Evolutionary conservation across 2,329 filamentous ascomycete genomes (phyloP), one percentile per base, ranked within the genome.

Genomic region (Paecilomyces sp.): DNA sequence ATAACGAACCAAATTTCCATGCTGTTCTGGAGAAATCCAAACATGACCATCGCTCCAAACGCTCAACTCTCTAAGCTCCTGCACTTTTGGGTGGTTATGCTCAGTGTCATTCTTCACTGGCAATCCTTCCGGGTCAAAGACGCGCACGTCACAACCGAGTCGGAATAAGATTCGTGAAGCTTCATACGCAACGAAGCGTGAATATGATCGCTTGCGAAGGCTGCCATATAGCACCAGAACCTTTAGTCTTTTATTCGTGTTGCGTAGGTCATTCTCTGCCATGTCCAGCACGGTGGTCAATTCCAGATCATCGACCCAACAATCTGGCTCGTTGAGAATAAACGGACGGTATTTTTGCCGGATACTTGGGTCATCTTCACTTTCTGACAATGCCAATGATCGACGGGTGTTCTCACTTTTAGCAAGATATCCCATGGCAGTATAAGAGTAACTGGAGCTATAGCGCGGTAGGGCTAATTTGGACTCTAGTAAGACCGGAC

Each of bases 11-110:
- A 88, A 64, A 63, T 85, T 87, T 0, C 86, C 86, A 63, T 89
- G 86, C 71, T 88, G 86, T 67, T 89, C 86, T 0, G 85, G 85
- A 8, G 81, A 84, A 9, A 86, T 74, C 86, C 86, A 88, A 15
- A 88, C 65, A 65, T 88, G 86, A 0, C 85, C 86, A 65, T 89
- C 85, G 58, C 83, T 86, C 86, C 86, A 89, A 11, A 70, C 74
- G 62, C 82, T 85, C 0, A 89, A 76, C 7, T 81, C 77, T 3
- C 86, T 79, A 5, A 88, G 76, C 66, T 88, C 86, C 63, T 85
- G 83, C 0, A 89, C 85, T 61, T 86, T 86, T 0, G 78, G 74
- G 63, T 88, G 85, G 3, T 67, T 68, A 59, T 83, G 79, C n/a
- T 83, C 79, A 1, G 78, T 75, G 60, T 86, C 84, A 64, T 88